These are phyloP conservation scores for Populus deltoides DNA, from an alignment of 345 rosid genomes.

Conservation along the genomic window DNA sequence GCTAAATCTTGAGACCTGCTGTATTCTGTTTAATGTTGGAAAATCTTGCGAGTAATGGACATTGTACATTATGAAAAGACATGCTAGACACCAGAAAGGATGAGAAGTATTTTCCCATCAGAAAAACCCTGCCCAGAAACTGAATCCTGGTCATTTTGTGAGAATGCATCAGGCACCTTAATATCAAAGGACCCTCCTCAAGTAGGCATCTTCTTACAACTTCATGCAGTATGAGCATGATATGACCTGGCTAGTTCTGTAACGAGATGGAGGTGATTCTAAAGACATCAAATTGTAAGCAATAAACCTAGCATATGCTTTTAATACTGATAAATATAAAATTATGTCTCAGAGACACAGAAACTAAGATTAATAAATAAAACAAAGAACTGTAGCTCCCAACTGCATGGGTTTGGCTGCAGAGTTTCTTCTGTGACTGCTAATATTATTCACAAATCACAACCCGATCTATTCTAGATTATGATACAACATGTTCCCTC, in stretches of 20 bases:
- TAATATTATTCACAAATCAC: background rate
- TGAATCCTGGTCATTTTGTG: background rate
- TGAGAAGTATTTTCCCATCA: background rate
- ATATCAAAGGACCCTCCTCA: background rate
- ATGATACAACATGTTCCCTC: background rate
- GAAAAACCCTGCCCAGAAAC: background rate
- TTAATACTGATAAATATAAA: background rate
- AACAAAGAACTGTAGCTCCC: background rate
- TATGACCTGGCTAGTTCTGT: background rate
- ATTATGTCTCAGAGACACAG: background rate
- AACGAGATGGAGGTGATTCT: background rate
- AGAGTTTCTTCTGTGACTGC: no score
- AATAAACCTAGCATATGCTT: background rate
- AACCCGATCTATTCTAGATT: background rate
- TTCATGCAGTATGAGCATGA: background rate
- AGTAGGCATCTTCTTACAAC: background rate
- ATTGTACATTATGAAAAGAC: no score
- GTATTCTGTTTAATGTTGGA: background rate
- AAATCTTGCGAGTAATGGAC: background rate
- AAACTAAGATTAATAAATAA: background rate
- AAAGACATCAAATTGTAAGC: background rate
- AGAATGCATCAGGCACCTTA: background rate
- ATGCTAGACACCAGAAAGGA: background rate
- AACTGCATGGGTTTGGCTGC: background rate
- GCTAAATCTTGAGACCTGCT: background rate